Base-by-base conservation (phyloP, 371 early-diverging fungal species). In the Mucor circinelloides region DNA sequence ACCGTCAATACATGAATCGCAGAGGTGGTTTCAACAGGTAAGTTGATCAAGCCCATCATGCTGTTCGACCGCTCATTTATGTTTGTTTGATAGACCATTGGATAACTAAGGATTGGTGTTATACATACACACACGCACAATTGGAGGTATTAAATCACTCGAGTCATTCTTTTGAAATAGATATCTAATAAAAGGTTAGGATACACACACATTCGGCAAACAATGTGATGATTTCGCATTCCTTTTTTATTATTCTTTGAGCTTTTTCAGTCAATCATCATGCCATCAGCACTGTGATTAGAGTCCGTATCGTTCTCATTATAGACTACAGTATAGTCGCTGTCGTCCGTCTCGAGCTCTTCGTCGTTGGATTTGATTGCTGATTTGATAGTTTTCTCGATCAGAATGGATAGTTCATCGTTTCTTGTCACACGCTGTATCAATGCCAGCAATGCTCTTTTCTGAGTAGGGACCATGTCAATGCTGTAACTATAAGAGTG, bases 1-100 rank as follows among this genome's bases (percentile, higher is more conserved):
- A 95, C 76, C 87, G 96, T 15, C 97, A 97, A 76, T 97, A 95
- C 78, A 97, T 97, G 97, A 97, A 97, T 75, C 83, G 97, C 46
- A 85, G 91, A 48, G 93, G 96, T 40, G 96, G 96, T n/a, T 95
- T 95, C 75, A 97, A 97, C 69, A 76, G 84, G 81, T 77, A 76
- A 66, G 3, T 48, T 19, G 27, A 54, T 59, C 32, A 48, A 9
- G 21, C 2, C 19, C 25, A 31, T 50, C 46, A 25, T 54, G 42
- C 27, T 64, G 15, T 25, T 38, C 17, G 7, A 32, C 17, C n/a
- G 27, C 44, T 27, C 30, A 55, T 34, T 6, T 10, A 4, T 40
- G 17, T 13, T 50, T 36, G 7, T 36, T 62, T 31, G 6, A 46
- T 64, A 76, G 80, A 66, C 80, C 80, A n/a, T 68, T 80, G 73